Base-by-base conservation (phyloP, 495 filamentous ascomycete species). In the Penicillium arizonense region DNA sequence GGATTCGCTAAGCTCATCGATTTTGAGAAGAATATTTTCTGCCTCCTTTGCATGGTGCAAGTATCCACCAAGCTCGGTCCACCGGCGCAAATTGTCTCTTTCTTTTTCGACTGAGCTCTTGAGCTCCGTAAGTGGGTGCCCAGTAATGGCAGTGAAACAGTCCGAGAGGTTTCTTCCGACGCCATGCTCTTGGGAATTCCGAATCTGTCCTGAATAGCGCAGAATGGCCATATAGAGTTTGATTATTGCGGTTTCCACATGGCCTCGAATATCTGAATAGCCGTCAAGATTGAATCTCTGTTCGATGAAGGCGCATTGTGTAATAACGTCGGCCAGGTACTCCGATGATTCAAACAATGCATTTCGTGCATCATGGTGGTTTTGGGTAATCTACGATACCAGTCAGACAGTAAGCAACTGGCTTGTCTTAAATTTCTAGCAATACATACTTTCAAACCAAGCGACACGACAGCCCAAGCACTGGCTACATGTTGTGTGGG, bases 401-500 rank as follows among this genome's bases (percentile, higher is more conserved):
- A 46, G 28, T 33, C 28, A 33, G 5, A 32, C 12, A 44, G 12
- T 45, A 37, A 23, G 12, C 16, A 36, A 38, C 16, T 52, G 30
- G 5, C 32, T 21, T 16, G 30, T 42, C 44, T 11, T 18, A 55
- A 26, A 26, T 36, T 20, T 36, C 33, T 38, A 8, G 42, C 10
- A 44, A 44, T 44, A 44, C 20, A 39, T 53, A 53, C 50, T 40
- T 16, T 38, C 42, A 53, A 39, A 30, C 50, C 40, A 14, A 53
- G 32, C 34, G 41, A 53, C 6, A 60, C 43, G 4, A 61, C 23
- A 20, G 50, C 20, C 58, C 58, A 61, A 33, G 53, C 58, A 47
- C 49, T 61, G 8, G 58, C 39, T 39, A 53, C 53, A 34, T 57
- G 42, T 3, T 44, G 16, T 5, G 58, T 61, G 7, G 53, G 49